phyloP scores from a whole-genome alignment of 768 basidiomycete species.

The Lepiota venenata region DNA sequence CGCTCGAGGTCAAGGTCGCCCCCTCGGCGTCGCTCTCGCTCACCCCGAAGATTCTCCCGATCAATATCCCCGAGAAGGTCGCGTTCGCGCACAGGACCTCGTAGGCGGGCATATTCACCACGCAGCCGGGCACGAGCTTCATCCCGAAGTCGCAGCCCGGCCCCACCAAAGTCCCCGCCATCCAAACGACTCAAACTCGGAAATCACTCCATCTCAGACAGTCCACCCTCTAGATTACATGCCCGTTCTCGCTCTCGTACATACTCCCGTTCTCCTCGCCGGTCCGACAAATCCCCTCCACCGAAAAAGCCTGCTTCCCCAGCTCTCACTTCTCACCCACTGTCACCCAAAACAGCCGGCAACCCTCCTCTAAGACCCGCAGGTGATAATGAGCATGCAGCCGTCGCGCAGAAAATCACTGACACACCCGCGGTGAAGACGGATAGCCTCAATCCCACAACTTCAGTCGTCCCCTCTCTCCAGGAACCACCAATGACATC shows the following conservation, averaged over 20 bases:
- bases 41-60: conserved; percentile 7
- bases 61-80: conserved; percentile 11
- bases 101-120: conserved; percentile 5
- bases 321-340: neutral
- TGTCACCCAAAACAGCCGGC: neutral
- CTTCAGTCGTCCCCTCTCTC: neutral
- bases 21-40: conserved; percentile 4
- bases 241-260: conserved; percentile 10
- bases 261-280: conserved; percentile 9
- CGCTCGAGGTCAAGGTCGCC: conserved; percentile 9
- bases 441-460: neutral
- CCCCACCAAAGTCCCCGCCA: conserved; percentile 15
- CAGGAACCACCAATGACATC: neutral
- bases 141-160: conserved; percentile 17
- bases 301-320: conserved; percentile 1
- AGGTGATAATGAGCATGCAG: neutral
- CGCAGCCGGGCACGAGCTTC: neutral
- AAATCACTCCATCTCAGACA: conserved; percentile 20
- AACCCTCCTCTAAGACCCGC: neutral
- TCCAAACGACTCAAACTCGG: conserved; percentile 19
- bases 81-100: conserved; percentile 15
- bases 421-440: neutral
- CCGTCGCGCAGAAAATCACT: neutral
- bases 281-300: conserved; percentile 2
- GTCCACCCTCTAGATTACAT: conserved; percentile 14